Evolutionary conservation across 768 basidiomycete genomes (phyloP).

Genomic region (Boletus vermiculosoides): DNA sequence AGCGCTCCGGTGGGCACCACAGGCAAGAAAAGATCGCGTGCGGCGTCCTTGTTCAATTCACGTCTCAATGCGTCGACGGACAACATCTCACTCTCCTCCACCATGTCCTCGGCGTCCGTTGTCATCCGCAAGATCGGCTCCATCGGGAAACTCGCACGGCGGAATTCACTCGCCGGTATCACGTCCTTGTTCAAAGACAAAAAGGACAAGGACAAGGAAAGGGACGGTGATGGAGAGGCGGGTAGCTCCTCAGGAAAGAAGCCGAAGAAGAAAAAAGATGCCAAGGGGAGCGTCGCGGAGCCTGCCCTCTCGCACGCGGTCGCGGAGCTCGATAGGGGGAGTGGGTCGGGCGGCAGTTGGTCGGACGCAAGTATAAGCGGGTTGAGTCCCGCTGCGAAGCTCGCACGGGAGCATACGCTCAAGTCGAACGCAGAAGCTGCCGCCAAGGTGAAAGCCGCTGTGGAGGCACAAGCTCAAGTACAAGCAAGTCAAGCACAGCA

Average conservation of each 20-base stretch:
- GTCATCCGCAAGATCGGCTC: slow-evolving; percentile 95
- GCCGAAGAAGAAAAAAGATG: slow-evolving; percentile 49
- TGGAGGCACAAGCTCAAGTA: slow-evolving; percentile 25
- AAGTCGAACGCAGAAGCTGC: slow-evolving; percentile 67
- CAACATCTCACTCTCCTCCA: slow-evolving; percentile 93
- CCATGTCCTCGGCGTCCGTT: slow-evolving; percentile 91
- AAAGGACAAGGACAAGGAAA: slow-evolving; percentile 41
- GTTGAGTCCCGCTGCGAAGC: slow-evolving; percentile 84
- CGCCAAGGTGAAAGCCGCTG: slow-evolving; percentile 38
- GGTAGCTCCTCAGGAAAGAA: slow-evolving; percentile 42
- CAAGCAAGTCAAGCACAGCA: slow-evolving; percentile 27
- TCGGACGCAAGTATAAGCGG: slow-evolving; percentile 61
- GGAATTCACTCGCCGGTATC: slow-evolving; percentile 88
- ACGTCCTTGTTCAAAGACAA: slow-evolving; percentile 94
- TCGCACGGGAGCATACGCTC: slow-evolving; percentile 89
- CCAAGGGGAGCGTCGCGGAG: slow-evolving; percentile 63
- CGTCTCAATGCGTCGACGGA: slow-evolving; percentile 86
- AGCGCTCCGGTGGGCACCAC: slow-evolving; percentile 30
- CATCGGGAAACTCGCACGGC: slow-evolving; percentile 83
- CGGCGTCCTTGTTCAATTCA: slow-evolving; percentile 81
- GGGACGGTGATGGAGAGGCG: slow-evolving; percentile 34
- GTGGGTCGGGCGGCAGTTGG: slow-evolving; percentile 49
- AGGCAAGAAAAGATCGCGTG: slow-evolving; percentile 68
- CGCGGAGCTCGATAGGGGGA: slow-evolving; percentile 75
- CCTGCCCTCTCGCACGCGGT: slow-evolving; percentile 79